These are phyloP conservation scores for Pholiota conissans DNA, from an alignment of 768 basidiomycete species.

Conservation along the genomic window DNA sequence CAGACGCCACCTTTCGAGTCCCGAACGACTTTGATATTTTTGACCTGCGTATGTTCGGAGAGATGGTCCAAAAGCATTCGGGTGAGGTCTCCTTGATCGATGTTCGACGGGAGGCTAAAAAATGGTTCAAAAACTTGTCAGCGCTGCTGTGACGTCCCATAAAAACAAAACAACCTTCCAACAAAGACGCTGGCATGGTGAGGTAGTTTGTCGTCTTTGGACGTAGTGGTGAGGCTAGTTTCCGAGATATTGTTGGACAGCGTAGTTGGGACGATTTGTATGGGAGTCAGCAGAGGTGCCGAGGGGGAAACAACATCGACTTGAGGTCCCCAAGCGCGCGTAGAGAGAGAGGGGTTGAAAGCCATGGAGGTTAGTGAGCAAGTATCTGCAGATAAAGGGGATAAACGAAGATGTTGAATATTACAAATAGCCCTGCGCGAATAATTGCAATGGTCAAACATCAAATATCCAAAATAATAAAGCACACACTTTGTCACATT, in stretches of 20 bases:
- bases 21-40: conserved; percentile 69
- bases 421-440: conserved; percentile 22
- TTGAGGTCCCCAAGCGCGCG: conserved; percentile 24
- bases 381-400: conserved; percentile 6
- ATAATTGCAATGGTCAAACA: conserved; percentile 18
- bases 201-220: conserved; percentile 49
- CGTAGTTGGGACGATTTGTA: conserved; percentile 26
- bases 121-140: conserved; percentile 4
- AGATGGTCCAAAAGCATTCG: conserved; percentile 65
- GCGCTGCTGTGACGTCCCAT: neutral
- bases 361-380: conserved; percentile 18
- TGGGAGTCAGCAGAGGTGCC: conserved; percentile 36
- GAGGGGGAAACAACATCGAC: neutral
- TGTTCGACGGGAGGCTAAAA: conserved; percentile 64
- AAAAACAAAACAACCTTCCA: conserved; percentile 58
- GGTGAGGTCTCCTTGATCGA: conserved; percentile 64
- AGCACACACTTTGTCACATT: conserved; percentile 13
- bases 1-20: conserved; percentile 79
- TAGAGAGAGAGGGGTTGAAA: conserved; percentile 46
- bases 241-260: conserved; percentile 13
- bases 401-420: conserved; percentile 3
- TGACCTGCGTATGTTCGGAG: conserved; percentile 62
- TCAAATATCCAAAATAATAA: conserved; percentile 18
- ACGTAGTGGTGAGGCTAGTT: conserved; percentile 23
- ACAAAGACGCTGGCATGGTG: conserved; percentile 85